Percentiles rank a stretch among this genome's conserved stretches.
Conservation (phyloP, 345 rosid species). For the Zanthoxylum bungeanum region DNA sequence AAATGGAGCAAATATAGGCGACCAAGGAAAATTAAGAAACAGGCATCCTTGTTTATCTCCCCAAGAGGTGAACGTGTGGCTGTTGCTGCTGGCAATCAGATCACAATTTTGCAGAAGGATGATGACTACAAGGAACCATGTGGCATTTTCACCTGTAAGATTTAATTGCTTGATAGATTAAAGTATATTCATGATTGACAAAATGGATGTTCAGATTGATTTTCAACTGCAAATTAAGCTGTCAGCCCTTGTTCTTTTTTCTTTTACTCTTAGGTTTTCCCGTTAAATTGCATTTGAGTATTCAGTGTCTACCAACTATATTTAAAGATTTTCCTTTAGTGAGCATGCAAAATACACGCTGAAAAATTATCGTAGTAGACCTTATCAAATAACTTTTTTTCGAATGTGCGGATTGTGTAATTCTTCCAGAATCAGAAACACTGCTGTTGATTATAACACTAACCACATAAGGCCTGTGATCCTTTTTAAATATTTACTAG, state of each 20-base stretch:
- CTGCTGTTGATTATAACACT: neutral
- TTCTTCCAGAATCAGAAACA: neutral
- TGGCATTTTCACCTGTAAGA: constrained; percentile 65
- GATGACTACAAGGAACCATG: constrained; percentile 68
- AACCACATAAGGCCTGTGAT: neutral
- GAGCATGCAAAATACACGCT: neutral
- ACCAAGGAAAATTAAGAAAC: constrained; percentile 40
- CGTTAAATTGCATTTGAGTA: neutral
- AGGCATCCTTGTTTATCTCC: constrained; percentile 59
- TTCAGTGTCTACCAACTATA: neutral
- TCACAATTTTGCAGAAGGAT: constrained; percentile 65
- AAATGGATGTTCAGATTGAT: neutral
- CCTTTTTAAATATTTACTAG: neutral
- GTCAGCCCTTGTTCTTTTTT: neutral
- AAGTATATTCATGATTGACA: neutral
- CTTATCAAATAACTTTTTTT: neutral
- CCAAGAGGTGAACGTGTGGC: constrained; percentile 76
- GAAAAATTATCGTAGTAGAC: neutral
- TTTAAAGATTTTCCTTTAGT: neutral
- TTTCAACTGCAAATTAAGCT: neutral
- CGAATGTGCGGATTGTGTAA: neutral
- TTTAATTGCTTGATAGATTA: constrained; percentile 3
- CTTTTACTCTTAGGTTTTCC: neutral
- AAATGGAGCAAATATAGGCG: constrained; percentile 54
- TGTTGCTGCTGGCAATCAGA: constrained; percentile 68